These are phyloP conservation scores for Fistulinella staudtii DNA, from an alignment of 1,284 basidiomycete species.

Conservation along the genomic window DNA sequence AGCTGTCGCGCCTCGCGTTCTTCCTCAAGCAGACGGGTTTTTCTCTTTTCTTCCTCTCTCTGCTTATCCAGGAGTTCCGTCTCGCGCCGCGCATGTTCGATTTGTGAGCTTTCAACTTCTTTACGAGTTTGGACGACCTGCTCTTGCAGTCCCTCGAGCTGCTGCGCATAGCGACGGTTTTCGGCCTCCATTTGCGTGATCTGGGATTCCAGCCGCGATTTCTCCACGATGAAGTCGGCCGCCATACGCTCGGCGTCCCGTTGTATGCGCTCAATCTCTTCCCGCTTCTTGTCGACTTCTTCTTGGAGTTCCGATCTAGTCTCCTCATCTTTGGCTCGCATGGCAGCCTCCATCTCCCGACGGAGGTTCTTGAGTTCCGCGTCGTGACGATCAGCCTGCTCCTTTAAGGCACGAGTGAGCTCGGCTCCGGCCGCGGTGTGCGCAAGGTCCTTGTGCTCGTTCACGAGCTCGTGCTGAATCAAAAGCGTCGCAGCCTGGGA, in stretches of 20 bases:
- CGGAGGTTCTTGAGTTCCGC: slow-evolving; percentile 35
- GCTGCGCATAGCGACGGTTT: slow-evolving; percentile 15
- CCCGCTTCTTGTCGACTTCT: slow-evolving; percentile 34
- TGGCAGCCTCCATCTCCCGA: slow-evolving; percentile 37
- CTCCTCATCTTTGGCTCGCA: slow-evolving; percentile 38
- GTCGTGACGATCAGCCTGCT: slow-evolving; percentile 35
- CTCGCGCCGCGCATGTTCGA: slow-evolving; percentile 28
- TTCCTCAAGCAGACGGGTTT: slow-evolving; percentile 27
- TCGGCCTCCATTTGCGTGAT: slow-evolving; percentile 30
- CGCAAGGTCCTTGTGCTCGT: slow-evolving; percentile 36
- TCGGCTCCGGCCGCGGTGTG: slow-evolving; percentile 41
- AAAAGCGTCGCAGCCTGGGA: slow-evolving; percentile 33
- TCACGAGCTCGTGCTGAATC: slow-evolving; percentile 42
- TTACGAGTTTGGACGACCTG: slow-evolving; percentile 29
- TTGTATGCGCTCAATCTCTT: slow-evolving; percentile 31
- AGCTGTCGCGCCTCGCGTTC: slow-evolving; percentile 28
- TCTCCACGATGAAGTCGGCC: slow-evolving; percentile 33
- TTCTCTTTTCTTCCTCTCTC: slow-evolving; percentile 24
- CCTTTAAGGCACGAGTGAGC: slow-evolving; percentile 35
- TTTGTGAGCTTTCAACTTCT: slow-evolving; percentile 29
- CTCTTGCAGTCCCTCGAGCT: slow-evolving; percentile 26
- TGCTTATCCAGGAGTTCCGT: slow-evolving; percentile 23
- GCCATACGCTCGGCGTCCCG: slow-evolving; percentile 31
- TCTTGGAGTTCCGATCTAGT: slow-evolving; percentile 35
- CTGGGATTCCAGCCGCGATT: slow-evolving; percentile 29